These are phyloP conservation scores for Ramularia endophylla DNA, from an alignment of 2,329 filamentous ascomycete species.

Conservation along the genomic window DNA sequence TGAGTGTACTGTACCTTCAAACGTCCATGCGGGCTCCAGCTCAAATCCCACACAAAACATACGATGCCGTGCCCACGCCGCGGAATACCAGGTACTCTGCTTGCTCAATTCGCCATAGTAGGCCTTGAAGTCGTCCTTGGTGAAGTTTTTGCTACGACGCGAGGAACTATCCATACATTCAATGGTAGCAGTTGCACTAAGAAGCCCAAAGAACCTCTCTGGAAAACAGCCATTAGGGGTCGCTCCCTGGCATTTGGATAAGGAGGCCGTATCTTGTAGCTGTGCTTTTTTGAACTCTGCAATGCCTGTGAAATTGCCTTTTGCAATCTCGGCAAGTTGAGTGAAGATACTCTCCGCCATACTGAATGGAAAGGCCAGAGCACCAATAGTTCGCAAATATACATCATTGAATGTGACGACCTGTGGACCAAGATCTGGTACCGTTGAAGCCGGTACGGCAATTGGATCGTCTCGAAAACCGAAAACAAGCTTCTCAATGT, in stretches of 20 bases:
- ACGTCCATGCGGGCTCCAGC: too few relatives aligned
- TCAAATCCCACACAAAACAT: too few relatives aligned
- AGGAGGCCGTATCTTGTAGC: conserved; percentile 2
- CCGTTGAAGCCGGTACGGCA: too few relatives aligned
- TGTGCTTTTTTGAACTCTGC: conserved; percentile 4
- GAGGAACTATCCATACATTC: too few relatives aligned
- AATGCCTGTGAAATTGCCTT: conserved; percentile 6
- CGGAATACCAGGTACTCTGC: conserved; percentile 31
- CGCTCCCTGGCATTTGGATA: conserved; percentile 1
- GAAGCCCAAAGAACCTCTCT: conserved; percentile 6
- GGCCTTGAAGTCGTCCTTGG: conserved; percentile 27
- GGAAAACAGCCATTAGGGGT: conserved; percentile 6
- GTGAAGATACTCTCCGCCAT: conserved; percentile 6
- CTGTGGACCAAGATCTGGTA: too few relatives aligned
- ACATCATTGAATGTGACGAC: conserved; percentile 8
- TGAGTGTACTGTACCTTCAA: too few relatives aligned
- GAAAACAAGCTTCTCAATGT: conserved; percentile 31
- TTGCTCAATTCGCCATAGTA: conserved; percentile 29
- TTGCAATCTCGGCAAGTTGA: conserved; percentile 1
- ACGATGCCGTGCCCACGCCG: conserved; percentile 28
- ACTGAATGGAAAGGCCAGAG: conserved; percentile 7
- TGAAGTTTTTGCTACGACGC: too few relatives aligned
- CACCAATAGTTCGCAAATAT: conserved; percentile 7
- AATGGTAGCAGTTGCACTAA: too few relatives aligned
- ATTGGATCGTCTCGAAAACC: too few relatives aligned